phyloP scores from a whole-genome alignment of 108 stramenopile species.

The Chaetoceros muelleri region DNA sequence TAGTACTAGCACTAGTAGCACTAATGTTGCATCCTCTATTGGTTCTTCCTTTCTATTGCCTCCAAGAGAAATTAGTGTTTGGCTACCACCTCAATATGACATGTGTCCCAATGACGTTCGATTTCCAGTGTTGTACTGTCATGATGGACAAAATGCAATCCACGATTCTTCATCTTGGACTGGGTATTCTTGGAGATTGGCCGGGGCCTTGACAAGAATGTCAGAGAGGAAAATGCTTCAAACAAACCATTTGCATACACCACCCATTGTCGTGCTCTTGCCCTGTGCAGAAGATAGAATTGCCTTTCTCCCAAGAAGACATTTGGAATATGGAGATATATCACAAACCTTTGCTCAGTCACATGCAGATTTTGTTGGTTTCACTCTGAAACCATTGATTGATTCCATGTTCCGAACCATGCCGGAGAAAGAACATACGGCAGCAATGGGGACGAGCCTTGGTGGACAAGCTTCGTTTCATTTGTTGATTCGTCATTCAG shows the following conservation, averaged over 20 bases:
- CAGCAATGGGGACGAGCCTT: constrained; percentile 42
- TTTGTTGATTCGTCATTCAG: constrained; percentile 43
- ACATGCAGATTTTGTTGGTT: constrained; percentile 56
- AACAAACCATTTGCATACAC: constrained; percentile 8
- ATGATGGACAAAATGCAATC: constrained; percentile 63
- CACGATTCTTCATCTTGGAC: constrained; percentile 40
- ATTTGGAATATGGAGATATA: constrained; percentile 56
- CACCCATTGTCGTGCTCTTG: constrained; percentile 30
- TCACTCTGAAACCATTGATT: constrained; percentile 43
- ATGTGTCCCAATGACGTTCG: constrained; percentile 1
- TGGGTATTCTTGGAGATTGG: constrained; percentile 51
- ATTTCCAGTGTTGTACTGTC: constrained; percentile 47
- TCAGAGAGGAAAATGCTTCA: constrained; percentile 22
- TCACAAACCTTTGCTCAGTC: constrained; percentile 38
- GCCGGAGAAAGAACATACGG: constrained; percentile 19
- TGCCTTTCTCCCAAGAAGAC: constrained; percentile 15
- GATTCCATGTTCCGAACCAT: constrained; percentile 36
- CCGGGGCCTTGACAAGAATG: constrained; percentile 55
- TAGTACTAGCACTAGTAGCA: constrained; percentile 22
- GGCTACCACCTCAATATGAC: constrained; percentile 52
- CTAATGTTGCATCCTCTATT: constrained; percentile 24
- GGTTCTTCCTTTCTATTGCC: constrained; percentile 25
- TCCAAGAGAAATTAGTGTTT: constrained; percentile 43
- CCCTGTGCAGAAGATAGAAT: constrained; percentile 28
- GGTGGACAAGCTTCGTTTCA: constrained; percentile 65